These are phyloP conservation scores for Nakazawaea sp. DNA, from an alignment of 805 yeast species.

Conservation along the genomic window DNA sequence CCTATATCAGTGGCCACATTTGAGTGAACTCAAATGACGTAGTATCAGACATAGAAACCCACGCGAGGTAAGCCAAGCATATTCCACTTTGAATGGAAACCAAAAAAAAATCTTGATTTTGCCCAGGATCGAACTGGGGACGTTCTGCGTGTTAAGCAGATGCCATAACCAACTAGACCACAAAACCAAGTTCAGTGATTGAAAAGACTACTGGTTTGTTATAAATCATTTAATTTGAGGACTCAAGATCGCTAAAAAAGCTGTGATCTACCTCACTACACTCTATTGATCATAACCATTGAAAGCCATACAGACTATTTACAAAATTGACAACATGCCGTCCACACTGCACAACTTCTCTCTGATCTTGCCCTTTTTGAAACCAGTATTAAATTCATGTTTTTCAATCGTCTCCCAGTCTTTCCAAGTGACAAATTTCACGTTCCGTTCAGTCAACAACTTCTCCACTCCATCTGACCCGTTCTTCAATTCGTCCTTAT, in stretches of 20 bases:
- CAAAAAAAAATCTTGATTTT: conserved; percentile 69
- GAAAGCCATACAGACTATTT: neutral
- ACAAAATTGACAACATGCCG: conserved; percentile 38
- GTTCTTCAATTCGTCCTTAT: conserved; percentile 15
- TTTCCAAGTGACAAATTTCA: conserved; percentile 45
- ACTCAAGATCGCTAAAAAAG: too few relatives aligned
- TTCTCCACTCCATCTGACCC: conserved; percentile 25
- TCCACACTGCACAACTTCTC: conserved; percentile 43
- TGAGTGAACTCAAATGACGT: too few relatives aligned
- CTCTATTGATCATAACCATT: neutral
- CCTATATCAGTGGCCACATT: too few relatives aligned
- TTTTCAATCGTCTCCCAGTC: conserved; percentile 59
- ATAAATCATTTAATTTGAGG: neutral
- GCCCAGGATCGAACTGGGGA: conserved; percentile 99
- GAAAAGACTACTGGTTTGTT: neutral
- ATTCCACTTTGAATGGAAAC: too few relatives aligned
- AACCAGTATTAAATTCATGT: conserved; percentile 46
- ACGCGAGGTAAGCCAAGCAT: too few relatives aligned
- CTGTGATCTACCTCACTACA: too few relatives aligned
- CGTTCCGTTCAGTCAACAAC: conserved; percentile 15
- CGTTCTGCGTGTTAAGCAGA: conserved; percentile 99
- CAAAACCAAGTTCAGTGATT: conserved; percentile 61
- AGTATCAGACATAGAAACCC: too few relatives aligned
- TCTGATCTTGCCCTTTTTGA: conserved; percentile 41
- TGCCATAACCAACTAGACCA: conserved; percentile 99